Base-by-base conservation (phyloP, 768 basidiomycete species). In the Xerocomellus amylosporus region DNA sequence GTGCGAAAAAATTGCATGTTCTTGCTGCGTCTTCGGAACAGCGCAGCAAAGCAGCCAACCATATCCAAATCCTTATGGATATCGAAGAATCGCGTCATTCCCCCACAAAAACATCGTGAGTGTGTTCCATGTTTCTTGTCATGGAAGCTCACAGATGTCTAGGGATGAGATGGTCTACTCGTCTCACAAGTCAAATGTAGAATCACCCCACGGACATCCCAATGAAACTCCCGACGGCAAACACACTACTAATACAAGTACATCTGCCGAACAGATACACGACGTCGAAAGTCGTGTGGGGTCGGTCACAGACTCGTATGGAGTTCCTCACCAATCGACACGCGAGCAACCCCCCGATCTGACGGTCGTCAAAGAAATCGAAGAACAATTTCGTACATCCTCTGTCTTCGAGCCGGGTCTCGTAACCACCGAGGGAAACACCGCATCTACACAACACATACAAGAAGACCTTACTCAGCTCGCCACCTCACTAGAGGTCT, bases 31-130 rank as follows among this genome's bases (percentile, higher is more conserved):
- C 47, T 26, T 46, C 19, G n/a, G 54, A 56, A 26, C 20, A 4
- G n/a, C 19, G 5, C 22, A 14, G 13, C 20, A 4, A 9, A n/a
- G 28, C 22, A 14, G 24, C n/a, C 1, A 5, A 48, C 17, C 6
- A 31, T 3, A 6, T 13, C n/a, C 45, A 60, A 9, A 34, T 38
- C 10, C 28, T 47, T n/a, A 19, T 24, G 8, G 48, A 31, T 15
- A 14, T n/a, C 1, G 37, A 46, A 12, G 26, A 24, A 41, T 31
- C 24, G 3, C 15, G 3, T 5, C 9, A 30, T 8, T 34, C 33
- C 14, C 17, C 43, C 17, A 17, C 34, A 26, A 28, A 40, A 15
- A 13, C 37, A 8, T 33, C 28, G 60, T 62, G 31, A 46, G 61
- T 45, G 30, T 17, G 1, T 13, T 15, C 3, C 9, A 26, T 39